Evolutionary conservation across 1,284 basidiomycete species (phyloP).

Genomic region (Caloboletus firmus): DNA sequence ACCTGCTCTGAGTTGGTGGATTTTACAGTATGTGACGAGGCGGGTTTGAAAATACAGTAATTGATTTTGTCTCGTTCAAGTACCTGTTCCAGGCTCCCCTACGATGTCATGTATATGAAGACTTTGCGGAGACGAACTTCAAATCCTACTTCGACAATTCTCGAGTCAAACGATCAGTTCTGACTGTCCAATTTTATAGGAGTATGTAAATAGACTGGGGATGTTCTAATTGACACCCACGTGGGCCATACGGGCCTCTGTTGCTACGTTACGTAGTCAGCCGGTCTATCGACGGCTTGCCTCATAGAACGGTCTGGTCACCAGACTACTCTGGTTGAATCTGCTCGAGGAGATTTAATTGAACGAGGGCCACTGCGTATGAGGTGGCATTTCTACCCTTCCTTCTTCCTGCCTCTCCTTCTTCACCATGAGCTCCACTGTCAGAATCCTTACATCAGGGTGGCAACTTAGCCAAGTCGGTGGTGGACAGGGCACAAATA

Average conservation of each 20-base stretch:
- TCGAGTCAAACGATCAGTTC: too few relatives aligned
- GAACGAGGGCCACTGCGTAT: neutral
- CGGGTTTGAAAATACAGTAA: neutral
- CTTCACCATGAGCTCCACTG: constrained; percentile 30
- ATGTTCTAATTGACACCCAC: neutral
- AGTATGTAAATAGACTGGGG: neutral
- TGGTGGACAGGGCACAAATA: constrained; percentile 56
- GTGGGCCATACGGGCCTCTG: too few relatives aligned
- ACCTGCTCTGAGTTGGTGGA: constrained; percentile 35
- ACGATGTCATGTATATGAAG: neutral
- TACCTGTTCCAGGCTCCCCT: neutral
- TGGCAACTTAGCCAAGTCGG: constrained; percentile 72
- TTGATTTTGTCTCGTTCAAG: neutral
- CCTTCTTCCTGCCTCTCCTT: constrained; percentile 1
- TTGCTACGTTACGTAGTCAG: too few relatives aligned
- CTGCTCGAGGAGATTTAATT: constrained; percentile 6
- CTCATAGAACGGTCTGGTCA: too few relatives aligned
- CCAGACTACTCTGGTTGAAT: neutral
- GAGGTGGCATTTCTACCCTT: neutral
- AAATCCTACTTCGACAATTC: too few relatives aligned
- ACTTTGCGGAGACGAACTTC: neutral
- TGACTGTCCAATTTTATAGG: neutral
- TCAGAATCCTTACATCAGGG: constrained; percentile 37
- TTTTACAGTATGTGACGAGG: neutral
- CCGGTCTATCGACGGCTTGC: too few relatives aligned